Conservation (phyloP, 2,329 filamentous ascomycete species). For the Sarocladium strictum region DNA sequence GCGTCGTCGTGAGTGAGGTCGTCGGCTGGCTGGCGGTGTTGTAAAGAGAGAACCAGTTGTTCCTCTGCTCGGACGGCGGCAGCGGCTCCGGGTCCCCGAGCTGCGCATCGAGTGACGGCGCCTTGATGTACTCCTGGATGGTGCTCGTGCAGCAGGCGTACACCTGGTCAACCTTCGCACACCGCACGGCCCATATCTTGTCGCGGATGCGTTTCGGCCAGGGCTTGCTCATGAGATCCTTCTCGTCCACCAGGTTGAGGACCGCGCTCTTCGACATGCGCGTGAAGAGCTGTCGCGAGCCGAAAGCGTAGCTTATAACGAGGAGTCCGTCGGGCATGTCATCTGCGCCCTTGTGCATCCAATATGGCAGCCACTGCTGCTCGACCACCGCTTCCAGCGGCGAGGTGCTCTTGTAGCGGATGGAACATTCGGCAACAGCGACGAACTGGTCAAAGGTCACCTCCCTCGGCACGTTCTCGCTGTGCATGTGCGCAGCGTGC, state of each 20-base stretch:
- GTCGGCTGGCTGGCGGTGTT: constrained; percentile 14
- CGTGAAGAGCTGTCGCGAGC: constrained; percentile 40
- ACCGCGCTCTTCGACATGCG: constrained; percentile 44
- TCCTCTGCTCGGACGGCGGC: constrained; percentile 16
- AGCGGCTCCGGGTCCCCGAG: constrained; percentile 15
- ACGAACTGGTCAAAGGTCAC: constrained; percentile 44
- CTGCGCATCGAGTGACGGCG: constrained; percentile 17
- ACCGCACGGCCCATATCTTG: constrained; percentile 41
- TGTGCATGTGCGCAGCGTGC: constrained; percentile 46
- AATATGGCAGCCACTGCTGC: constrained; percentile 45
- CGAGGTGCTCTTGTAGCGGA: constrained; percentile 44
- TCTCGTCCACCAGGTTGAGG: constrained; percentile 37
- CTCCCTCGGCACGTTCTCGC: constrained; percentile 37
- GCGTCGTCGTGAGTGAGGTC: constrained; percentile 28
- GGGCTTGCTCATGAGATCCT: constrained; percentile 33
- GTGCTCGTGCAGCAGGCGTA: constrained; percentile 37
- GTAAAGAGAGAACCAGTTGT: constrained; percentile 11
- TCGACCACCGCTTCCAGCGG: constrained; percentile 45
- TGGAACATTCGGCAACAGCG: constrained; percentile 43
- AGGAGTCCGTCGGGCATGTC: constrained; percentile 44
- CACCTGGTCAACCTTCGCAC: constrained; percentile 45
- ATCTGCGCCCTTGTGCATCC: constrained; percentile 41
- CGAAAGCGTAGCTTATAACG: constrained; percentile 48
- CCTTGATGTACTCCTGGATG: constrained; percentile 39
- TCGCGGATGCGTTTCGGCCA: constrained; percentile 44